Evolutionary conservation across 2,329 filamentous ascomycete species (phyloP).

Genomic region (Fusarium mundagurra): DNA sequence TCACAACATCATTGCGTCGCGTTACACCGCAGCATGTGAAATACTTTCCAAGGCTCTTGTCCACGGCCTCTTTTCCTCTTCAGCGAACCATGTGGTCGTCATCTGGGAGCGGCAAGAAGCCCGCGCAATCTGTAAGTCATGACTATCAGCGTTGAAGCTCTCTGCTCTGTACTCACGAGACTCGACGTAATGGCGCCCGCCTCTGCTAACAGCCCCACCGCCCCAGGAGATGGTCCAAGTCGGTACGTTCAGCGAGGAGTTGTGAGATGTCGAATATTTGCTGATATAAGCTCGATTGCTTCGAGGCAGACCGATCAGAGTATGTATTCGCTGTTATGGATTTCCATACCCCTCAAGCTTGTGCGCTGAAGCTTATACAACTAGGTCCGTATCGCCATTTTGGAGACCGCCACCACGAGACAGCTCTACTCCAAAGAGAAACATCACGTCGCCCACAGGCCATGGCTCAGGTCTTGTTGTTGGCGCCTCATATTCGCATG

Average conservation of each 20-base stretch:
- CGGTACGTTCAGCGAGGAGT: conserved; percentile 67
- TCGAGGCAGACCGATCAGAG: conserved; percentile 67
- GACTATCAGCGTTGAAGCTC: conserved; percentile 24
- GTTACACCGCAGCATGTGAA: conserved; percentile 46
- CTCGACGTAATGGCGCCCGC: conserved; percentile 38
- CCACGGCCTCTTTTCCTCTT: conserved; percentile 37
- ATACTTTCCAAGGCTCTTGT: conserved; percentile 35
- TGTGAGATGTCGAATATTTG: conserved; percentile 16
- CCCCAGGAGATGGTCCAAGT: conserved; percentile 99
- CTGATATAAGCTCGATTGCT: conserved; percentile 43
- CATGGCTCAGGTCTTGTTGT: conserved; percentile 80
- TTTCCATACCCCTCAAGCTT: conserved; percentile 5
- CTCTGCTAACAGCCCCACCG: conserved; percentile 52
- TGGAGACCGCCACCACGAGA: conserved; percentile 74
- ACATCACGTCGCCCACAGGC: conserved; percentile 49
- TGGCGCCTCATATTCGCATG: conserved; percentile 95
- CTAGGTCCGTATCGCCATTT: conserved; percentile 86
- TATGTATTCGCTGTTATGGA: conserved; percentile 53
- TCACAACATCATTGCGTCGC: conserved; percentile 40
- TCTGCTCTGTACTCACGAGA: conserved; percentile 32
- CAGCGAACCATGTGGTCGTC: conserved; percentile 69
- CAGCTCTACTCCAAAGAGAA: conserved; percentile 60
- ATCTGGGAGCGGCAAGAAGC: conserved; percentile 74
- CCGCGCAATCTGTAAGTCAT: conserved; percentile 72
- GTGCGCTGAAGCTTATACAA: conserved; percentile 43